Base-by-base conservation (phyloP, 495 filamentous ascomycete genomes). In the Halenospora varia region DNA sequence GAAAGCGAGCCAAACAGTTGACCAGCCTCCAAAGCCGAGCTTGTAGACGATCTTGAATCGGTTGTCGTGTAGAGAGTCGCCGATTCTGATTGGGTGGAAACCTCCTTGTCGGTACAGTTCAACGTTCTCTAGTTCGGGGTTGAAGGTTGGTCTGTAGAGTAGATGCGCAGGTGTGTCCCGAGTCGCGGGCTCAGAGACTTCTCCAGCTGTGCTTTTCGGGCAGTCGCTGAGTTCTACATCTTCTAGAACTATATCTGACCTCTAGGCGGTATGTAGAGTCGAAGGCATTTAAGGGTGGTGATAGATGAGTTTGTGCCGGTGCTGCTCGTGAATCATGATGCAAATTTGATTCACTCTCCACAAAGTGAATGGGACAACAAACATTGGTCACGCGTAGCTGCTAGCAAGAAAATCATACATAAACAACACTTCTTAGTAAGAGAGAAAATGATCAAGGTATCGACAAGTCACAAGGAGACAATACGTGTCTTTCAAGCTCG, bases 41-140 rank as follows among this genome's bases (percentile, higher is more conserved):
- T 76, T 76, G 52, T 75, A 56, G 15, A 74, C 66, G 1, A 75
- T 53, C 26, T 53, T 61, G 51, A 74, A 77, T 17, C 66, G 68
- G 20, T 62, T 62, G 6, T 71, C 54, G 42, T 68, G 23, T 18
- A 71, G 45, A 1, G 48, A 20, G 20, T 75, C 73, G 2, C 68
- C 68, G n/a, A 76, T 62, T 11, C 63, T 39, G 15, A 72, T 40
- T 6, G 74, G 73, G 62, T 77, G 71, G 55, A 70, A 79, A 20
- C 75, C 76, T 2, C 73, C 73, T 2, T 61, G 55, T 9, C 56
- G 48, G 57, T 80, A 80, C 61, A 88, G 52, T 35, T 35, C 13
- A 13, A 35, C 13, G 13, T 35, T 35, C 13, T 35, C 29, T 35
- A 35, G 13, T 4, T 35, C 13, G 29, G 4, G 6, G 29, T 13